Percentiles rank a stretch among this genome's conserved stretches.
These are phyloP conservation scores for Cordyceps fumosorosea DNA, from an alignment of 2,329 filamentous ascomycete genomes.

Conservation along the genomic window DNA sequence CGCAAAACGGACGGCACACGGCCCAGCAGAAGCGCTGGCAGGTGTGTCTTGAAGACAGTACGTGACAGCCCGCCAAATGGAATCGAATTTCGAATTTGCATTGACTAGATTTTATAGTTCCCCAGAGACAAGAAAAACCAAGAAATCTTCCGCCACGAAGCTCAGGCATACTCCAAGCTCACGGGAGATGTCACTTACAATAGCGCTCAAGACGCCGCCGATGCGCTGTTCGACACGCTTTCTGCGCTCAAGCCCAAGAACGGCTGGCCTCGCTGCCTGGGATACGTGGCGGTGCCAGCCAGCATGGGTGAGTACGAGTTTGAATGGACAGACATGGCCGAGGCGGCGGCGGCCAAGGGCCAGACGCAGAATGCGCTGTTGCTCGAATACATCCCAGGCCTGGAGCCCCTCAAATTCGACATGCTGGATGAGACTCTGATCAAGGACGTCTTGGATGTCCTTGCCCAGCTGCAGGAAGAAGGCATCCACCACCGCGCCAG, in stretches of 20 bases:
- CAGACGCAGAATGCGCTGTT: conserved; percentile 6
- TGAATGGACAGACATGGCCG: conserved; percentile 5
- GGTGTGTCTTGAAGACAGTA: neutral
- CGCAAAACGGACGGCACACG: conserved; percentile 4
- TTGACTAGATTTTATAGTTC: neutral
- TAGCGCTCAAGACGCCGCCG: neutral
- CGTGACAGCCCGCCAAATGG: neutral
- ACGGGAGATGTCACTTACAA: neutral
- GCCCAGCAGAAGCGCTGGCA: neutral
- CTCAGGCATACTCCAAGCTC: neutral
- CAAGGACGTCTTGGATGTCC: neutral
- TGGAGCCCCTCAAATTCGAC: neutral
- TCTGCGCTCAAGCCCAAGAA: neutral
- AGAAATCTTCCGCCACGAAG: conserved; percentile 1
- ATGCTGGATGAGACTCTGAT: neutral
- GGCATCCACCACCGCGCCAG: conserved; percentile 1
- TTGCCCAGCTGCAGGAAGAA: neutral
- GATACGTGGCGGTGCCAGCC: neutral
- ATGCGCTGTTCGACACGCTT: neutral
- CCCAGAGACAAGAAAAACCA: neutral
- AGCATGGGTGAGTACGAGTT: neutral
- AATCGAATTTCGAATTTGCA: too few species aligned
- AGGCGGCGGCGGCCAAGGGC: neutral
- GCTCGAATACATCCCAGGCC: conserved; percentile 1
- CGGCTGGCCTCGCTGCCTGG: conserved; percentile 4